Conservation (phyloP, 768 basidiomycete genomes). For the Suillus decipiens region DNA sequence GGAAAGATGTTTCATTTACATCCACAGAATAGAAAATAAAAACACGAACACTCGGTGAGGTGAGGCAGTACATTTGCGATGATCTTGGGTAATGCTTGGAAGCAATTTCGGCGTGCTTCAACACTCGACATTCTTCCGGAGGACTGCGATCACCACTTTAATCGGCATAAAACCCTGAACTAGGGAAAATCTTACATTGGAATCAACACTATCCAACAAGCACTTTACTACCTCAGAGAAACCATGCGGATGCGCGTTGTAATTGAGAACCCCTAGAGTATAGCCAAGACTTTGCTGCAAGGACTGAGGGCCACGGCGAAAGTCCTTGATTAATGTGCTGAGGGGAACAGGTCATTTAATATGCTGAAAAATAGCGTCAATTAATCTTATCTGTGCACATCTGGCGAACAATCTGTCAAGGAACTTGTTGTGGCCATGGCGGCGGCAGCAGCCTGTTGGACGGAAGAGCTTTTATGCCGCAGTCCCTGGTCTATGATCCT, state of each 20-base stretch:
- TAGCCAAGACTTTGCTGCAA: constrained; percentile 76
- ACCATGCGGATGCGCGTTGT: constrained; percentile 53
- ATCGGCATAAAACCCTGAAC: constrained; percentile 19
- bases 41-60: constrained; percentile 46
- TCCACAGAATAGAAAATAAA: constrained; percentile 15
- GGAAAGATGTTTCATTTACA: constrained; percentile 13
- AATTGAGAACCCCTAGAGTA: constrained; percentile 69
- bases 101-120: constrained; percentile 62
- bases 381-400: constrained; percentile 72
- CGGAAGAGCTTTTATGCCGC: constrained; percentile 59
- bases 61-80: constrained; percentile 45
- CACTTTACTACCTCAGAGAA: constrained; percentile 56
- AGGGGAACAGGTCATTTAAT: constrained; percentile 21
- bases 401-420: constrained; percentile 61
- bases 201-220: constrained; percentile 60
- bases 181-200: constrained; percentile 43
- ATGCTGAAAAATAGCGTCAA: constrained; percentile 12
- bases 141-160: constrained; percentile 31
- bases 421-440: constrained; percentile 72
- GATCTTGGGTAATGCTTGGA: constrained; percentile 46
- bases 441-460: constrained; percentile 76
- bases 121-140: constrained; percentile 43
- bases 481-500: constrained; percentile 70
- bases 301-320: constrained; percentile 48
- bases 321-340: constrained; percentile 66